Percentiles rank a stretch among this genome's conserved stretches.
These are phyloP conservation scores for Purshia tridentata DNA, from an alignment of 306 rosid species.

Conservation along the genomic window DNA sequence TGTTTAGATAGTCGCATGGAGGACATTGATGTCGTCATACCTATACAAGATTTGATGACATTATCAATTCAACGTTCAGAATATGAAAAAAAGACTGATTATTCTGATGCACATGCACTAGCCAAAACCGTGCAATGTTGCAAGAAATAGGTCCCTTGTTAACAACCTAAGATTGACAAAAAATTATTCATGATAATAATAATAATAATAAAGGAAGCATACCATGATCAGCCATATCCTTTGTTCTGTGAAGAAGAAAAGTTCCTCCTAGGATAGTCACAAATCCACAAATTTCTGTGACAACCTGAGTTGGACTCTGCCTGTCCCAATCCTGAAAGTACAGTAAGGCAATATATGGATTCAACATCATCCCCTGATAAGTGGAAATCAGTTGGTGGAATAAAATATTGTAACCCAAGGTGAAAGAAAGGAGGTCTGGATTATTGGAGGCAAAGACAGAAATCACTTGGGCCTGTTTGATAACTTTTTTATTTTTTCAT, in stretches of 20 bases:
- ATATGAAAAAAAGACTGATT: not conserved
- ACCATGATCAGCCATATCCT: conserved; percentile 89
- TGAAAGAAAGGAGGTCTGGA: not conserved
- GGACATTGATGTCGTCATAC: conserved; percentile 40
- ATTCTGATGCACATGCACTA: not conserved
- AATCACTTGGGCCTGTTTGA: not conserved
- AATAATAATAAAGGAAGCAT: conserved; percentile 24
- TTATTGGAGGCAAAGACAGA: not conserved
- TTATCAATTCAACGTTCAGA: conserved; percentile 23
- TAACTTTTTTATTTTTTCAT: not conserved
- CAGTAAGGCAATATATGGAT: conserved; percentile 16
- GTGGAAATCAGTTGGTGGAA: not conserved
- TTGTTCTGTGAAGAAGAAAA: conserved; percentile 98
- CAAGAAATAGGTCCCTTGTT: not conserved
- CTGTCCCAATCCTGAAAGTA: conserved; percentile 96
- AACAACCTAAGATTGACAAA: not conserved
- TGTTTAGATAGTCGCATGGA: conserved; percentile 67
- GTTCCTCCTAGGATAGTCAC: conserved; percentile 99
- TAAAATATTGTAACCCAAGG: not conserved
- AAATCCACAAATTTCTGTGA: conserved; percentile 97
- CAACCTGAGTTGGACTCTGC: conserved; percentile 98
- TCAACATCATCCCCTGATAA: conserved; percentile 21
- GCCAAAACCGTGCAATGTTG: not conserved
- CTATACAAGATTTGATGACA: conserved; percentile 36
- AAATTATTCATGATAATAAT: not conserved